Conservation (phyloP, 305 asterid species). For the Solanum hybrid region DNA sequence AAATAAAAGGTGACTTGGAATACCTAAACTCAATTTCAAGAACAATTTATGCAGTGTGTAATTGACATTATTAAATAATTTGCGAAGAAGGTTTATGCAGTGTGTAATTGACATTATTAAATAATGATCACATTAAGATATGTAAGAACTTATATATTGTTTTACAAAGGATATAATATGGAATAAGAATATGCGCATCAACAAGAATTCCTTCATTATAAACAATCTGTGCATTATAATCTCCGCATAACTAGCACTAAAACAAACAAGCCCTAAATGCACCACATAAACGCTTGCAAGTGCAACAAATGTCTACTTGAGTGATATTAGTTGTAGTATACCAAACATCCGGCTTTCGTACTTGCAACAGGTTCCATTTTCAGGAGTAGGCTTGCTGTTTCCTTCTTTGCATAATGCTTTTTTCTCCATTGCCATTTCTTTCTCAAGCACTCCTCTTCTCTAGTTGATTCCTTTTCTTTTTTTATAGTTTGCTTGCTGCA, state of each 20-base stretch:
- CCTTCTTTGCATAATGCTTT: not conserved
- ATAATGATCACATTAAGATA: not conserved
- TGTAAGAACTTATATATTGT: not conserved
- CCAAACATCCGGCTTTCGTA: not conserved
- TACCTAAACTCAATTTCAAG: too few relatives aligned
- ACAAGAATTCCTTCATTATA: not conserved
- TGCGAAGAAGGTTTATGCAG: not conserved
- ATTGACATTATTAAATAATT: not conserved
- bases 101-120: not conserved
- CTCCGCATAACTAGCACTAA: not conserved
- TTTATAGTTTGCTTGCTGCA: not conserved
- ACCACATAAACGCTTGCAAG: not conserved
- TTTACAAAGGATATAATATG: not conserved
- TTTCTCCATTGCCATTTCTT: not conserved
- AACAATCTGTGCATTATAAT: not conserved
- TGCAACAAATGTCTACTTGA: not conserved
- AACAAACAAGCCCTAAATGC: not conserved
- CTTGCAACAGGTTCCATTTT: not conserved
- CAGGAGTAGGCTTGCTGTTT: not conserved
- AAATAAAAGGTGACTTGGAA: too few relatives aligned
- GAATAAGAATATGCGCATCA: not conserved
- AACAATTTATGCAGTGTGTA: not conserved
- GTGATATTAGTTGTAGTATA: not conserved
- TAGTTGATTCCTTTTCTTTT: not conserved
- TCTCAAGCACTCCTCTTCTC: not conserved